Percentiles rank a stretch among this genome's conserved stretches.
Conservation (phyloP, 768 basidiomycete genomes). For the Mrakia gelida region DNA sequence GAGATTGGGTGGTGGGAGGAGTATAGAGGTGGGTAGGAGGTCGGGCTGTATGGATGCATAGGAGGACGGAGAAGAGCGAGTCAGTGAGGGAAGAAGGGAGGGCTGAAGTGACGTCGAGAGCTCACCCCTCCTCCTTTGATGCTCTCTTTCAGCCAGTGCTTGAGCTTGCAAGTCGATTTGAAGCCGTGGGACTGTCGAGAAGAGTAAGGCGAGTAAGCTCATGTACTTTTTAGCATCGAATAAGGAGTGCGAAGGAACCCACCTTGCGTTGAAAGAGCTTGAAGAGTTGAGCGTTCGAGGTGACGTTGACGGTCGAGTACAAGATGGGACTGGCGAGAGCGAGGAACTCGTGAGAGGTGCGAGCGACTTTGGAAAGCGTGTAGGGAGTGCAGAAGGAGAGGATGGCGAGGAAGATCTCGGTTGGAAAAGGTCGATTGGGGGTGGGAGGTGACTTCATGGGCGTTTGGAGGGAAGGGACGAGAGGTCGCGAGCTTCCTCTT, state of each 20-base stretch:
- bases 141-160: neutral
- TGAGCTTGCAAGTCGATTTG: neutral
- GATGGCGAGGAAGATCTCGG: neutral
- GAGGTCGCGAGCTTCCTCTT: neutral
- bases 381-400: neutral
- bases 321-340: neutral
- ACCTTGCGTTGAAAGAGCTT: neutral
- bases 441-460: too few species aligned
- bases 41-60: neutral
- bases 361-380: neutral
- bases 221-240: neutral
- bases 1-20: neutral
- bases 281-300: neutral
- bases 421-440: neutral
- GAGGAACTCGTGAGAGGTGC: neutral
- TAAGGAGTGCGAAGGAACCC: neutral
- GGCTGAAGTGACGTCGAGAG: neutral
- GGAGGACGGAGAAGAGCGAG: neutral
- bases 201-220: neutral
- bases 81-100: neutral
- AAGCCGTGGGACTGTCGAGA: neutral
- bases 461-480: too few species aligned
- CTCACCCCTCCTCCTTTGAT: neutral
- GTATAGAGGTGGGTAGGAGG: neutral
- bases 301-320: neutral